These are phyloP conservation scores for Candida chauliodis DNA, from an alignment of 805 yeast genomes.

Conservation along the genomic window DNA sequence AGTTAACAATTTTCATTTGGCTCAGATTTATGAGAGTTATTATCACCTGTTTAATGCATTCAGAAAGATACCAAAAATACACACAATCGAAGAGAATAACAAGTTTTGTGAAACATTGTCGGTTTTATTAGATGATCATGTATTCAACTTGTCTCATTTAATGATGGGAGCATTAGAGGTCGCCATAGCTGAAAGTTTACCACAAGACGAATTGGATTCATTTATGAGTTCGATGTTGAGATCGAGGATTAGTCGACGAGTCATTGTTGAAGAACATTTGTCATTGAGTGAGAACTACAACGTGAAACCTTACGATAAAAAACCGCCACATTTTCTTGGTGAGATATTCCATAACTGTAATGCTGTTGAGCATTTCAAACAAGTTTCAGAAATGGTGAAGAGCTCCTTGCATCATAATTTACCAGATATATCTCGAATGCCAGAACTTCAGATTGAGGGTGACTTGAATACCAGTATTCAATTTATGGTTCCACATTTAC, in stretches of 20 bases:
- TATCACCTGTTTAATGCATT: slow-evolving; percentile 84
- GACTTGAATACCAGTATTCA: slow-evolving; percentile 65
- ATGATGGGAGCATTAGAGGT: slow-evolving; percentile 92
- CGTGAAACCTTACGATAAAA: slow-evolving; percentile 41
- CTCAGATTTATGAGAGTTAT: slow-evolving; percentile 85
- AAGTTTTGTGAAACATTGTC: slow-evolving; percentile 63
- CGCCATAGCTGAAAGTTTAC: slow-evolving; percentile 54
- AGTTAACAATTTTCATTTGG: slow-evolving; percentile 79
- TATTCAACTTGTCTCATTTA: slow-evolving; percentile 77
- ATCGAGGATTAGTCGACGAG: slow-evolving; percentile 84
- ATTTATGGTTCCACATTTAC: slow-evolving; percentile 81
- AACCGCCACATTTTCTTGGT: slow-evolving; percentile 59
- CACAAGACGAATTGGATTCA: slow-evolving; percentile 61
- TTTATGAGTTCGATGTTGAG: slow-evolving; percentile 76
- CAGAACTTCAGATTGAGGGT: slow-evolving; percentile 76
- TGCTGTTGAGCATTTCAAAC: slow-evolving; percentile 61
- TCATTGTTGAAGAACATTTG: slow-evolving; percentile 88
- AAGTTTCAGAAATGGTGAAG: slow-evolving; percentile 51
- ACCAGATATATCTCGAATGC: slow-evolving; percentile 55
- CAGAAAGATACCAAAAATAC: slow-evolving; percentile 66
- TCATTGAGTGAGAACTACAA: slow-evolving; percentile 67
- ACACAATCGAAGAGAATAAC: slow-evolving; percentile 70
- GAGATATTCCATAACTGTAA: slow-evolving; percentile 80
- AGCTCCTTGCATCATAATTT: slow-evolving; percentile 50
- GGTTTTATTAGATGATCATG: slow-evolving; percentile 71